These are phyloP conservation scores for Leishmania major DNA, from an alignment of 208 protist genomes.

Conservation along the genomic window DNA sequence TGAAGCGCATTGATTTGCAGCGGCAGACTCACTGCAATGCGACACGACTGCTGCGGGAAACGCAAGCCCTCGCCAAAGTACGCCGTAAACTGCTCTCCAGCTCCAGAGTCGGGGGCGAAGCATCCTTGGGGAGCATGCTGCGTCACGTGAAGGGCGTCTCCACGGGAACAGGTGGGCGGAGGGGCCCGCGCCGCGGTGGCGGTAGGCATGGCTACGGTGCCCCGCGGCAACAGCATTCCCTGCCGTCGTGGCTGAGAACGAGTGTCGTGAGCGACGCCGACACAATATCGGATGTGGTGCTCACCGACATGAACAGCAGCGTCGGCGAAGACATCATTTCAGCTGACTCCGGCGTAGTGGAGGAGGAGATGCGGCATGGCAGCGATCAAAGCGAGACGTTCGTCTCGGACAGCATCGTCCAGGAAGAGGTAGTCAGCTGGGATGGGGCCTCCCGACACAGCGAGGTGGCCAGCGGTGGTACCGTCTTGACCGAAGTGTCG, in stretches of 20 bases:
- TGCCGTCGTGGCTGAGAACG: not conserved
- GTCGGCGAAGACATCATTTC: slow-evolving; percentile 18
- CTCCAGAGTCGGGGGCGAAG: not conserved
- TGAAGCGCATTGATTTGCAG: slow-evolving; percentile 54
- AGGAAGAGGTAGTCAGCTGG: slow-evolving; percentile 26
- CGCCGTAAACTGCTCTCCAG: slow-evolving; percentile 19
- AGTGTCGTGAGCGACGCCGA: not conserved
- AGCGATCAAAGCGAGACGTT: slow-evolving; percentile 17
- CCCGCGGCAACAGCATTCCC: not conserved
- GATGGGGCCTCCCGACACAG: slow-evolving; percentile 1
- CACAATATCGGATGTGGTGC: not conserved
- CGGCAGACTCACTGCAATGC: slow-evolving; percentile 37
- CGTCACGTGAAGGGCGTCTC: not conserved
- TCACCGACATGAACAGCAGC: not conserved
- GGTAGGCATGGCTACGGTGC: not conserved
- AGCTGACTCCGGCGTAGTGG: slow-evolving; percentile 12
- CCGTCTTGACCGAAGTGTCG: not conserved
- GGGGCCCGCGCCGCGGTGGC: not conserved
- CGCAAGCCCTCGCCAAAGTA: slow-evolving; percentile 49
- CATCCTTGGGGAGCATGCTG: slow-evolving; percentile 6
- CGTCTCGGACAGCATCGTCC: slow-evolving; percentile 33
- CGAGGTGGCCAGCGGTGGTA: slow-evolving; percentile 5
- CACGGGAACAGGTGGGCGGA: not conserved
- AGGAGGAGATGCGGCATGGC: slow-evolving; percentile 46
- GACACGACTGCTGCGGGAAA: slow-evolving; percentile 46